Evolutionary conservation across 352 stramenopile genomes (phyloP), one percentile per base, ranked within the genome.

Genomic region (Phytophthora pluvialis): DNA sequence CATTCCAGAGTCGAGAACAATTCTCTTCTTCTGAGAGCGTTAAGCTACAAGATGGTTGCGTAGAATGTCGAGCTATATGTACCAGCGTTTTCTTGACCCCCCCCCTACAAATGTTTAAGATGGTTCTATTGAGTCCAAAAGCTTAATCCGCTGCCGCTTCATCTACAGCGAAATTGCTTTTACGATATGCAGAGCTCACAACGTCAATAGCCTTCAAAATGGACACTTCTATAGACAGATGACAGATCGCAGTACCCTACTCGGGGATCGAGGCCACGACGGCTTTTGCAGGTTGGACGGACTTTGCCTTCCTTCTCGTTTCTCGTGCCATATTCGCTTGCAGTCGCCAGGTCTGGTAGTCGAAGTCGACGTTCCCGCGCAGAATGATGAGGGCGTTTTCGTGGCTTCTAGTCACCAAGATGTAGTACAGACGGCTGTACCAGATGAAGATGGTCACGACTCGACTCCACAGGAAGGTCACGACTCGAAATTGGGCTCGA

Each of bases 391-490:
- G 65, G 7, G 59, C 32, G n/a, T 69, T 69, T 5, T 65, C 52
- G 33, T 68, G 59, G 2, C 21, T 63, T 32, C 65, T 35, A 32
- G 65, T 73, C 40, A 59, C 47, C 32, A 73, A 44, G n/a, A 65
- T 69, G 59, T 69, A 73, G 33, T 53, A 59, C 13, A 73, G 36
- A 12, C 65, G 52, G 4, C 59, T 35, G 31, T 64, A 73, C 65
- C 65, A 73, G 11, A 73, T 33, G 28, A 67, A 73, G 45, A 73
- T 62, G 51, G 65, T 73, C 5, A 69, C 59, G 0, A 69, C 43
- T 36, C 65, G 65, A 65, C 65, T 73, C 59, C 52, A 69, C 1
- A 73, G 59, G 40, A 73, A 73, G 33, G 65, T 53, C 46, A 69
- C 50, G 9, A 73, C 65, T 45, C 60, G 65, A 26, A 73, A 73